A percentile compares a stretch with the other conserved stretches of the same genome.
These are phyloP conservation scores for Diplodia mutila DNA, from an alignment of 2,329 filamentous ascomycete species.

Conservation along the genomic window DNA sequence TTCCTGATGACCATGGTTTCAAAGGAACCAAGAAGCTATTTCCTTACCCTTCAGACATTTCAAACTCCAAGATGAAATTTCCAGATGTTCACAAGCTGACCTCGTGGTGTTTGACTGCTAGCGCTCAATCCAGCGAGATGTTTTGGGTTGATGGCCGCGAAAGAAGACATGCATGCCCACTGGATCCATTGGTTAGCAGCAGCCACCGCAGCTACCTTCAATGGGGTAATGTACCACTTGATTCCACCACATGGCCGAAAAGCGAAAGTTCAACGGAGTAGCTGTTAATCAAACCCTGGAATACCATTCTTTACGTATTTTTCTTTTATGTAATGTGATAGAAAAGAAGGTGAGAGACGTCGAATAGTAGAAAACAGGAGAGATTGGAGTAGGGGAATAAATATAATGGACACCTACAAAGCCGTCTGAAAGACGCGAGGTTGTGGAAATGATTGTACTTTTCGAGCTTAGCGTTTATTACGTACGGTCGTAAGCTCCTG, in stretches of 20 bases:
- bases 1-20: neutral
- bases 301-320: no score
- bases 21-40: no score
- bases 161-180: neutral
- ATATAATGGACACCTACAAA: no score
- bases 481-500: no score
- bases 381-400: no score
- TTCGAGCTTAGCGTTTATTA: no score
- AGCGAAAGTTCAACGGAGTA: neutral
- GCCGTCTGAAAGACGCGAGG: no score
- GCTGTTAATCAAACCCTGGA: neutral
- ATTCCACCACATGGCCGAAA: neutral
- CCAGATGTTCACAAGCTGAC: neutral
- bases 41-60: no score
- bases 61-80: neutral
- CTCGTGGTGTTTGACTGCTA: conserved; percentile 2
- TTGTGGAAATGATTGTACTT: no score
- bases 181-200: neutral
- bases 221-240: neutral
- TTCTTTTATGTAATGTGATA: no score
- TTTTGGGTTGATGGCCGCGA: conserved; percentile 41
- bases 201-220: neutral
- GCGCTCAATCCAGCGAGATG: conserved; percentile 43
- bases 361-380: no score
- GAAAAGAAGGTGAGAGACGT: no score